A percentile compares a stretch with the other conserved stretches of the same genome.
Evolutionary conservation across 208 protist genomes (phyloP).

Genomic region (Blechomonas ayalai): DNA sequence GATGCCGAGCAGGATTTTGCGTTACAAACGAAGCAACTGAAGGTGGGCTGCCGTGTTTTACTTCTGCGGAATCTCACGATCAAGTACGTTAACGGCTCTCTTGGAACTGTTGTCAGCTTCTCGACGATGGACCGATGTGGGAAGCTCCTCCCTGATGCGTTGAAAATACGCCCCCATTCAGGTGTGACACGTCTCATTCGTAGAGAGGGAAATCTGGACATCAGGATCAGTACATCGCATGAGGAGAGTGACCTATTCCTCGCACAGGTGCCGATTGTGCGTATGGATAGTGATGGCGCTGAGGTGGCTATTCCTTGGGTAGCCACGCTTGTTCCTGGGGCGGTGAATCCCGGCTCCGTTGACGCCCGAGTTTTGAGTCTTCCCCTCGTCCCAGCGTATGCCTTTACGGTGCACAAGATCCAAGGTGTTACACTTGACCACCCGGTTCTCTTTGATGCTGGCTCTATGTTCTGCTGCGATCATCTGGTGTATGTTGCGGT

Average conservation of each 20-base stretch:
- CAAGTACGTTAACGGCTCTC: constrained; percentile 63
- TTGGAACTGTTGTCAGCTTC: constrained; percentile 71
- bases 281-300: constrained; percentile 48
- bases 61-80: constrained; percentile 67
- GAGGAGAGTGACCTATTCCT: not conserved
- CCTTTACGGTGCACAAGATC: constrained; percentile 89
- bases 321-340: constrained; percentile 15
- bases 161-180: not conserved
- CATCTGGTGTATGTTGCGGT: constrained; percentile 87
- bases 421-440: constrained; percentile 79
- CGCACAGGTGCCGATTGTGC: constrained; percentile 51
- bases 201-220: not conserved
- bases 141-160: constrained; percentile 30
- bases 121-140: constrained; percentile 12
- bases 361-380: constrained; percentile 33
- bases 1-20: constrained; percentile 31
- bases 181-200: too few relatives aligned
- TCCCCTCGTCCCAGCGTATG: constrained; percentile 79
- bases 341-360: constrained; percentile 25
- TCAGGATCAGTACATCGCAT: not conserved
- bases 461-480: constrained; percentile 66
- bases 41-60: constrained; percentile 85
- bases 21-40: constrained; percentile 67
- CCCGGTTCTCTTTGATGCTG: constrained; percentile 66
- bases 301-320: constrained; percentile 78